These are phyloP conservation scores for Verticillium isaacii DNA, from an alignment of 2,329 filamentous ascomycete genomes.

Conservation along the genomic window DNA sequence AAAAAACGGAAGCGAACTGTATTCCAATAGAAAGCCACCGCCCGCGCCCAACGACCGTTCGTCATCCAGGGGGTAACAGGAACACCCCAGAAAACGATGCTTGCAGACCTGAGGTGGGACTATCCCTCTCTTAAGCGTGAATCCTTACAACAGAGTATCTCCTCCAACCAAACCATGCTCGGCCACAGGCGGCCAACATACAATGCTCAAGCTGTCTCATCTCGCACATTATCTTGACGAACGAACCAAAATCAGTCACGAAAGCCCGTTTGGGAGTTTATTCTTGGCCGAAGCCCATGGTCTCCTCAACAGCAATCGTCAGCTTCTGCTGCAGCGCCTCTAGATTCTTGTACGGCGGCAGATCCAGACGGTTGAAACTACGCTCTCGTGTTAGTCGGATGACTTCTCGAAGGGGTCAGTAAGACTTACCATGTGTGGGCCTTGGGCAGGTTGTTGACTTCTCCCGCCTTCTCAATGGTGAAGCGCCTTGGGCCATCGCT, in stretches of 20 bases:
- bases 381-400: conserved; percentile 15
- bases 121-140: not conserved
- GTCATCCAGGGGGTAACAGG: not conserved
- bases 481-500: conserved; percentile 93
- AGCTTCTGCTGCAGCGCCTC: conserved; percentile 85
- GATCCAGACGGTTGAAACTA: conserved; percentile 94
- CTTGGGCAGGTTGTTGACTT: conserved; percentile 86
- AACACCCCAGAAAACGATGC: not conserved
- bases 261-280: conserved; percentile 36
- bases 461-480: conserved; percentile 96
- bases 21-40: not conserved
- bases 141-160: not conserved
- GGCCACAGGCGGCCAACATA: not conserved
- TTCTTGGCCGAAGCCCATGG: conserved; percentile 97
- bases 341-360: conserved; percentile 87
- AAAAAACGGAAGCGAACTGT: not conserved
- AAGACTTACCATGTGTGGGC: conserved; percentile 88
- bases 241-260: not conserved
- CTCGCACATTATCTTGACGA: not conserved
- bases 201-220: not conserved
- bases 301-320: conserved; percentile 96
- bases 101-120: not conserved
- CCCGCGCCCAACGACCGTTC: not conserved
- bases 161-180: not conserved
- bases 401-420: not conserved